Base-by-base conservation (phyloP, 2,329 filamentous ascomycete genomes). In the Ophiostoma perfectum region DNA sequence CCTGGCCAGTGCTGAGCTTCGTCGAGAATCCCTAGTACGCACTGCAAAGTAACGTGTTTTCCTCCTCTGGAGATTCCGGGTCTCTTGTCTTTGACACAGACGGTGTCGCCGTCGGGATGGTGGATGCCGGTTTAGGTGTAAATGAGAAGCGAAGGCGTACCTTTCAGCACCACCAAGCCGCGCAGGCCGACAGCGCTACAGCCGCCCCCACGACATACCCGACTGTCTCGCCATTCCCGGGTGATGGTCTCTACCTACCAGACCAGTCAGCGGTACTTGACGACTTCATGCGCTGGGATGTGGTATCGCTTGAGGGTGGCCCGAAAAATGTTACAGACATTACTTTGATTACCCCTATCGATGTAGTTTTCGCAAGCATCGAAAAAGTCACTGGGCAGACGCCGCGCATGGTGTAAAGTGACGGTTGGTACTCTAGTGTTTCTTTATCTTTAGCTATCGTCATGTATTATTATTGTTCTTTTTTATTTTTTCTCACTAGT, bases 391-490 rank as follows among this genome's bases (percentile, higher is more conserved):
- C 45, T 49, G 45, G 45, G 9, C 45, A 49, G 45, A 49, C 45
- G 45, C 45, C 45, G n/a, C 45, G 45, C 45, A 49, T 49, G 45
- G 45, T 49, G 45, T 49, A 49, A 49, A 49, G 45, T 12, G 4
- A 49, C 45, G 45, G 45, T 49, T 49, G 45, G 45, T 49, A 49
- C 45, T 49, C n/a, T n/a, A n/a, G n/a, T n/a, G n/a, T n/a, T n/a
- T n/a, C n/a, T n/a, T n/a, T n/a, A n/a, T n/a, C n/a, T n/a, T n/a
- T n/a, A n/a, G n/a, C n/a, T n/a, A n/a, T n/a, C n/a, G n/a, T n/a
- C n/a, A n/a, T n/a, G n/a, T n/a, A n/a, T n/a, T n/a, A n/a, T n/a
- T n/a, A n/a, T n/a, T n/a, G n/a, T n/a, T n/a, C n/a, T n/a, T n/a
- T n/a, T n/a, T n/a, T n/a, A n/a, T n/a, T n/a, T n/a, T n/a, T n/a